Evolutionary conservation across 2,329 filamentous ascomycete species (phyloP).

Genomic region (Mycosphaerelloides madeirae): DNA sequence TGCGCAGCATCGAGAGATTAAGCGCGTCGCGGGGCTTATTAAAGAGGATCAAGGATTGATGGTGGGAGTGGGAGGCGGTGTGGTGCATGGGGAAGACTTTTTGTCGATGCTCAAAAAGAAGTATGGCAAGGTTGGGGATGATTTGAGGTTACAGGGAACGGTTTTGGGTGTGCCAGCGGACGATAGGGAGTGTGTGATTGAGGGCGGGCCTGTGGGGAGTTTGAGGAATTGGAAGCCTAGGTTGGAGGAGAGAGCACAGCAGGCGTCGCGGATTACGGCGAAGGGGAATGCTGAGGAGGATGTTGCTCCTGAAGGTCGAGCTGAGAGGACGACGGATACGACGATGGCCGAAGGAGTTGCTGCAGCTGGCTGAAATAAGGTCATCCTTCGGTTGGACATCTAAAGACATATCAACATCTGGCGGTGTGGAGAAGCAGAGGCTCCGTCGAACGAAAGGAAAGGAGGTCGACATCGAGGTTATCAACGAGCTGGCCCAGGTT

Average conservation of each 20-base stretch:
- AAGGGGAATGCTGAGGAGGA: background rate
- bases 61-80: slow-evolving; percentile 35
- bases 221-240: slow-evolving; percentile 59
- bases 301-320: no score
- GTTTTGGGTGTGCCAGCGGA: slow-evolving; percentile 72
- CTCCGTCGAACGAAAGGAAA: no score
- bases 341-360: background rate
- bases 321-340: no score
- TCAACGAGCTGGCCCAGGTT: no score
- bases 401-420: background rate
- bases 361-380: no score
- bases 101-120: slow-evolving; percentile 73
- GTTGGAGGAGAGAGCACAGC: slow-evolving; percentile 23
- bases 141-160: slow-evolving; percentile 79
- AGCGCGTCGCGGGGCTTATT: slow-evolving; percentile 67
- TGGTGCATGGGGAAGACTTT: slow-evolving; percentile 44
- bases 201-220: slow-evolving; percentile 67
- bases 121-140: slow-evolving; percentile 76
- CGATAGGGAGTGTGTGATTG: slow-evolving; percentile 66
- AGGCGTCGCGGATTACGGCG: background rate
- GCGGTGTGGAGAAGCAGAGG: no score
- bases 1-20: slow-evolving; percentile 70
- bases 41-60: slow-evolving; percentile 44
- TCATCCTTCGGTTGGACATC: no score
- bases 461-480: no score